Base-by-base conservation (phyloP, 2,329 filamentous ascomycete species). In the Rhynchosporium agropyri region DNA sequence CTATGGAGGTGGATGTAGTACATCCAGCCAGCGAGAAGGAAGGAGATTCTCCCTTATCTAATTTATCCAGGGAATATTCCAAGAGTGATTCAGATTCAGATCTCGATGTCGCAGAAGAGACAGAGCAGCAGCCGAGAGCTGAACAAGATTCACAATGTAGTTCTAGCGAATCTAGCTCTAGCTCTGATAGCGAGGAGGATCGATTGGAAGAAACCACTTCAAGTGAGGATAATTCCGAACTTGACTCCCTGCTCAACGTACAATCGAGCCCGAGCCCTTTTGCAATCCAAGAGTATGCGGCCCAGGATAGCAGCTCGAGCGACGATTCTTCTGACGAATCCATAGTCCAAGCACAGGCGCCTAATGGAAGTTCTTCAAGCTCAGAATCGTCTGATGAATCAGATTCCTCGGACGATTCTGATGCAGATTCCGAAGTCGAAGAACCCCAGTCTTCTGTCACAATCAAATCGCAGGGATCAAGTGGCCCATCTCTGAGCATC, bases 401-500 rank as follows among this genome's bases (percentile, higher is more conserved):
- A 31, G 54, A 61, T 49, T 64, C 62, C 1, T 63, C 63, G 40
- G 62, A 67, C 10, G 58, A 61, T 31, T 68, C 65, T 29, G 64
- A 65, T 3, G 57, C 58, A 15, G 62, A 67, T 49, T 55, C 62
- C 13, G 59, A 66, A 57, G 40, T 40, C 7, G 59, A 69, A 31
- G 64, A 72, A 67, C 33, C 51, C 29, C 57, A 64, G 33, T 61
- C 64, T 12, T 33, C 58, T 40, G 58, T 56, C 26, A 51, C 62
- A 15, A 70, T 72, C 43, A 66, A 67, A 31, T 67, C 71, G 2
- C 64, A 63, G 63, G 79, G 79, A 65, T 85, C 83, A 1, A 81
- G 83, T 3, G 75, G 79, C 53, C 84, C 82, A 10, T 72, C 78
- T 40, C 79, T 88, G 49, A 82, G 79, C 31, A 84, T 87, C 74